Conservation (phyloP, 495 filamentous ascomycete species). For the Pyronema omphalodes region DNA sequence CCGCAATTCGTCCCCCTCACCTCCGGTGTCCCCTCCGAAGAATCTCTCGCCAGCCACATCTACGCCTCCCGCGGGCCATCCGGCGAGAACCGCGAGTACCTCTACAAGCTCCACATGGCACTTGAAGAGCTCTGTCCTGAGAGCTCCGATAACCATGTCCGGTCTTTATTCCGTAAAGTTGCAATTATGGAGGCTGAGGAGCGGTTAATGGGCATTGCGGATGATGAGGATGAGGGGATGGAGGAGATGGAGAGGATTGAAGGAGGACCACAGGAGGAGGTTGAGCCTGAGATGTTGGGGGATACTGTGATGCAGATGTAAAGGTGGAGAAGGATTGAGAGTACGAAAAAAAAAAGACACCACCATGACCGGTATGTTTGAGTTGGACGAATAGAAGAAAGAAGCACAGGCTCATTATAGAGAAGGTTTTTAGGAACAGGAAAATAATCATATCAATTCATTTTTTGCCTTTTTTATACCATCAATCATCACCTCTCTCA, state of each 20-base stretch:
- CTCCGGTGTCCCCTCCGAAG: slow-evolving; percentile 46
- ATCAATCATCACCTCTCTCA: too few relatives aligned
- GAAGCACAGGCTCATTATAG: too few relatives aligned
- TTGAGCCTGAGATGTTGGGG: background rate
- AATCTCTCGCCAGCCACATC: slow-evolving; percentile 65
- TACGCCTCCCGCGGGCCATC: slow-evolving; percentile 58
- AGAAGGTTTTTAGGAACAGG: too few relatives aligned
- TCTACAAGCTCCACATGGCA: slow-evolving; percentile 62
- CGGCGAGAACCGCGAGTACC: slow-evolving; percentile 80
- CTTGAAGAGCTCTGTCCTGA: slow-evolving; percentile 56
- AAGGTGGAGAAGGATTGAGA: background rate
- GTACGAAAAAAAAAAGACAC: background rate
- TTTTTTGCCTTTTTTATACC: too few relatives aligned
- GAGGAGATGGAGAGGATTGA: background rate
- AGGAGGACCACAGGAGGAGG: background rate
- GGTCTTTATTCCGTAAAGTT: slow-evolving; percentile 19
- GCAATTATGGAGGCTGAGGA: slow-evolving; percentile 8
- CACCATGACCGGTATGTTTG: background rate
- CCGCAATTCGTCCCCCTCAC: slow-evolving; percentile 68
- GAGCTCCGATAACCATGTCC: slow-evolving; percentile 69
- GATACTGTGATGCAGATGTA: background rate
- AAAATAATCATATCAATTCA: too few relatives aligned
- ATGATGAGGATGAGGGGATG: background rate
- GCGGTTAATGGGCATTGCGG: background rate
- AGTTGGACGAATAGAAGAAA: background rate